Evolutionary conservation across 768 basidiomycete genomes (phyloP), one percentile per base, ranked within the genome.

Genomic region (Chalciporus sphaerocephalus): DNA sequence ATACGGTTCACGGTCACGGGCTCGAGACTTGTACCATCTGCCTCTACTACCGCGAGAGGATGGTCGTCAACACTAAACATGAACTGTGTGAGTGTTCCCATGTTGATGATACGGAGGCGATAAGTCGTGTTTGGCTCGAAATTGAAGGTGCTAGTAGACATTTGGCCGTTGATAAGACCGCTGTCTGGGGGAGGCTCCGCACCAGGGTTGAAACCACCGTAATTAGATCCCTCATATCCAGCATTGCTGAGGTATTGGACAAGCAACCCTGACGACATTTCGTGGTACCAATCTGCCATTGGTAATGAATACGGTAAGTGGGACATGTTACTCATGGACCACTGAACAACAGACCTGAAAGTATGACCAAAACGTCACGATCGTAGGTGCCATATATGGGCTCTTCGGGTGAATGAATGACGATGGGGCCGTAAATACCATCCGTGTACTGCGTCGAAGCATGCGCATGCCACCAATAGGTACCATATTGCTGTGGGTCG

Each of bases 391-490:
- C 53, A 24, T 60, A 47, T 36, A 62, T 60, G 15, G 63, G 52
- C 20, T 70, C 60, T 17, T 51, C 57, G 23, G 69, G 65, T 2
- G 70, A 66, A 52, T 79, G 73, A 1, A 78, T 68, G 23, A 79
- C 56, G 24, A 79, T 50, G 20, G 74, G 70, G 0, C 76, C 78
- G 17, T 68, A 69, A 43, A 77, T 61, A 11, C 78, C 78, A 41
- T 79, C 78, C 9, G 74, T 76, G 52, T 74, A 74, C 40, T 66
- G 64, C 36, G 64, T 66, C 9, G 56, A 64, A 35, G 66, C 57
- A 30, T 66, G 64, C 27, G 55, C 74, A 60, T 77, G 76, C 66
- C 70, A 77, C 76, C 76, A 77, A 16, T 67, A 75, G 0, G 73
- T 74, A 1, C 75, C 75, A 1, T 64, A 67, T 52, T 69, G 74